Evolutionary conservation across 345 rosid species (phyloP), one percentile per base, ranked within the genome.

Genomic region (Syzygium aromaticum): DNA sequence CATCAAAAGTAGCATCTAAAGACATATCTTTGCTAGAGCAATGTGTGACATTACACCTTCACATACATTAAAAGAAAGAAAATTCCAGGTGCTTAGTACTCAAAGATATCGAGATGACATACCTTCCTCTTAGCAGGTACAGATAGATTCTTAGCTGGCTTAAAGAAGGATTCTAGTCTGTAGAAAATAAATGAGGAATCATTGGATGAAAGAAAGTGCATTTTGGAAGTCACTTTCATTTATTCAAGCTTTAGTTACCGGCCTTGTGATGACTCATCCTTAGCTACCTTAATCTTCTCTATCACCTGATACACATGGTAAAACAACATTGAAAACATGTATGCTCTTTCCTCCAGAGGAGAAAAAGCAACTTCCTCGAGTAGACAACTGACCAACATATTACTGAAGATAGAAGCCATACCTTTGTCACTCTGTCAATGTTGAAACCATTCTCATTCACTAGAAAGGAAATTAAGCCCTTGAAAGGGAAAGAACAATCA

Each of bases 391-490:
- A 5, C 30, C 16, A 27, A 59, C 64, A 27, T 1, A 5, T 59
- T 11, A 25, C 64, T 59, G 16, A 59, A 59, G 64, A 59, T 59
- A 59, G 1, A 59, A 16, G 84, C 52, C 87, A 86, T 51, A 95
- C 97, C 96, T 97, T 96, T 11, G 92, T 94, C 85, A 95, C 96
- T 90, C 99, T 94, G 53, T 95, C 98, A 77, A 91, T 88, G 87
- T 92, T 98, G 94, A 97, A 95, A 86, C 98, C 99, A 90, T 98
- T 98, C 91, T 96, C 99, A 92, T 92, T 93, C 89, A 98, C 96
- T 87, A 95, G 90, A 90, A 96, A 95, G 54, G 91, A 73, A 54
- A 88, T 82, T 53, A 88, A 63, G 43, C 88, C 88, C 86, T 88
- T 30, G n/a, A 88, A 86, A 73, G 12, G 51, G 84, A 28, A 22